Conservation (phyloP, 208 protist species). For the Leishmania mexicana region DNA sequence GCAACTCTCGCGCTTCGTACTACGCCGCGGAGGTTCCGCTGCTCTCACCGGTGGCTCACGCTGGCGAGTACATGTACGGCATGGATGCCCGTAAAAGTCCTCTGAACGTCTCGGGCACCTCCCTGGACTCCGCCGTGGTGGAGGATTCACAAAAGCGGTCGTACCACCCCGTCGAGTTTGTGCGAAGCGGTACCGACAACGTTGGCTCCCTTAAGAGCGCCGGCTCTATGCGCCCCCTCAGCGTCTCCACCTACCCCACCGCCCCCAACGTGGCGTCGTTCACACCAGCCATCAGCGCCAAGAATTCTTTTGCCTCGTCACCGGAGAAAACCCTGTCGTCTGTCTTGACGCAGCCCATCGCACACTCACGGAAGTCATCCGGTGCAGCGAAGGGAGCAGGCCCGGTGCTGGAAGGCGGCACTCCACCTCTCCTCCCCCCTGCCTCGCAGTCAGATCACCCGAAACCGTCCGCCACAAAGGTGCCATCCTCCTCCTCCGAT, state of each 20-base stretch:
- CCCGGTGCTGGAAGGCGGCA: not conserved
- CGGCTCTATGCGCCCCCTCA: not conserved
- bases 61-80: conserved; percentile 13
- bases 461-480: not conserved
- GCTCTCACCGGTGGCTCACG: not conserved
- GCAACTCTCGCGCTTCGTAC: conserved; percentile 14
- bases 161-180: conserved; percentile 18
- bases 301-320: conserved; percentile 2
- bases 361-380: conserved; percentile 3
- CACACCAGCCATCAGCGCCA: not conserved
- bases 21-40: conserved; percentile 1
- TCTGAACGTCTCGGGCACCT: conserved; percentile 5
- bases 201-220: conserved; percentile 9
- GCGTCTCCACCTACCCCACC: conserved; percentile 1
- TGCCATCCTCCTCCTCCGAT: conserved; percentile 1
- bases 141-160: conserved; percentile 23
- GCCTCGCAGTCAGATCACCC: not conserved
- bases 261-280: not conserved
- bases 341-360: conserved; percentile 10
- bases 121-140: conserved; percentile 13
- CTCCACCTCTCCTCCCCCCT: not conserved
- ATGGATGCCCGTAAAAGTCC: conserved; percentile 5
- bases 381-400: not conserved
- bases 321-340: not conserved
- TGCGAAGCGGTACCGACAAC: not conserved